Conservation (phyloP, 2,329 filamentous ascomycete genomes). For the Pseudopyricularia cyperi region DNA sequence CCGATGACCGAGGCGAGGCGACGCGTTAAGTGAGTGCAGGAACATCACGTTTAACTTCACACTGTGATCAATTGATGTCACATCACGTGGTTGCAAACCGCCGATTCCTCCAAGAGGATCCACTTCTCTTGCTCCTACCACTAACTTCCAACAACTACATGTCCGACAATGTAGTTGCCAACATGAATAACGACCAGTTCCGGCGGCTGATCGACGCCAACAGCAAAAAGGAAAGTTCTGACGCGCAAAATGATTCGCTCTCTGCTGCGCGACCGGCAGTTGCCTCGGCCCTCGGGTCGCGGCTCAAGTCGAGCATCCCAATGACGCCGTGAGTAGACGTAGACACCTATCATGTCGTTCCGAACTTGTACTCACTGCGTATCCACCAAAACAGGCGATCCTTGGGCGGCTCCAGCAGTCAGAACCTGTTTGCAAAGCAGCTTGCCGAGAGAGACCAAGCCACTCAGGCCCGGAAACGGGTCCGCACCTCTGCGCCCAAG, state of each 20-base stretch:
- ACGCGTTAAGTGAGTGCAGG: no score
- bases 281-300: conserved; percentile 54
- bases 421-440: conserved; percentile 65
- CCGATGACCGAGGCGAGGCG: no score
- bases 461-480: conserved; percentile 51
- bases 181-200: conserved; percentile 95
- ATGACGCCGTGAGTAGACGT: conserved; percentile 76
- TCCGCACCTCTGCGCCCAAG: conserved; percentile 68
- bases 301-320: conserved; percentile 68
- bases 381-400: conserved; percentile 39
- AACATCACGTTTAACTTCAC: no score
- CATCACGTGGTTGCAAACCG: no score
- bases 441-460: conserved; percentile 58
- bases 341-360: neutral
- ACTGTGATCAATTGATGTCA: no score
- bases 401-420: conserved; percentile 33
- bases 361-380: neutral
- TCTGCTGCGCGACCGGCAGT: conserved; percentile 12
- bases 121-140: no score
- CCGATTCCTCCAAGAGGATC: no score
- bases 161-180: neutral
- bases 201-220: conserved; percentile 57
- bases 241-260: conserved; percentile 12
- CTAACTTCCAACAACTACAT: neutral
- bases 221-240: conserved; percentile 22